Percentiles rank a stretch among this genome's conserved stretches.
Evolutionary conservation across 192 early-diverging fungal species (phyloP).

Genomic region (Gonapodya prolifera): DNA sequence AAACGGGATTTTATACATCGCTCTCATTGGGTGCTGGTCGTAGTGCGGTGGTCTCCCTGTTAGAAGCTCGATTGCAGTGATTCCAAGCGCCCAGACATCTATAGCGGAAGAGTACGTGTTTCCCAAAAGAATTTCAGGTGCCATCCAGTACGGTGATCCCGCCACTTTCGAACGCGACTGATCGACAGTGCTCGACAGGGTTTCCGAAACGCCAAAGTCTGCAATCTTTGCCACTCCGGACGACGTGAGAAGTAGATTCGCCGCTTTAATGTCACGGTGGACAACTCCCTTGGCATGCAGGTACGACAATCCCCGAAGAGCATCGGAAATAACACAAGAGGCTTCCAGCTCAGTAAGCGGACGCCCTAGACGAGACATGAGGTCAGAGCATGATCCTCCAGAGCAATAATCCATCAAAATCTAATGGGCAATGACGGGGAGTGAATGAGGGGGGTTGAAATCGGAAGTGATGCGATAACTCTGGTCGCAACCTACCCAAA

Average conservation of each 20-base stretch:
- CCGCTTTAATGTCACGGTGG: slow-evolving; percentile 97
- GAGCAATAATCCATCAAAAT: slow-evolving; percentile 32
- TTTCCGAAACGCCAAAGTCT: slow-evolving; percentile 89
- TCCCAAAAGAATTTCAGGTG: background rate
- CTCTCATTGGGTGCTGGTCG: background rate
- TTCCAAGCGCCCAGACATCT: background rate
- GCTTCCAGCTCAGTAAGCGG: slow-evolving; percentile 20
- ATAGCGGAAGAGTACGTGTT: background rate
- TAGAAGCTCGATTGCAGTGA: background rate
- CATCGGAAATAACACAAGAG: slow-evolving; percentile 16
- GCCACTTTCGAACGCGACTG: background rate
- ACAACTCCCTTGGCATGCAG: slow-evolving; percentile 90
- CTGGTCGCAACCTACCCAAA: slow-evolving; percentile 18
- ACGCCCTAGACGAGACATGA: slow-evolving; percentile 17
- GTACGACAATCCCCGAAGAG: slow-evolving; percentile 24
- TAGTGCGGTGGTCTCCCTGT: background rate
- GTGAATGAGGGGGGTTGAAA: background rate
- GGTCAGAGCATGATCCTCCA: slow-evolving; percentile 27
- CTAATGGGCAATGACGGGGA: slow-evolving; percentile 6
- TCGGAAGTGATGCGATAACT: background rate
- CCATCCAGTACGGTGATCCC: background rate
- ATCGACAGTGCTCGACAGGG: background rate
- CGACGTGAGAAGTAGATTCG: slow-evolving; percentile 72
- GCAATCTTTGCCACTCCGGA: slow-evolving; percentile 84
- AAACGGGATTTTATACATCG: background rate